These are phyloP conservation scores for Ophiostoma sp. DNA, from an alignment of 2,329 filamentous ascomycete species.

Conservation along the genomic window DNA sequence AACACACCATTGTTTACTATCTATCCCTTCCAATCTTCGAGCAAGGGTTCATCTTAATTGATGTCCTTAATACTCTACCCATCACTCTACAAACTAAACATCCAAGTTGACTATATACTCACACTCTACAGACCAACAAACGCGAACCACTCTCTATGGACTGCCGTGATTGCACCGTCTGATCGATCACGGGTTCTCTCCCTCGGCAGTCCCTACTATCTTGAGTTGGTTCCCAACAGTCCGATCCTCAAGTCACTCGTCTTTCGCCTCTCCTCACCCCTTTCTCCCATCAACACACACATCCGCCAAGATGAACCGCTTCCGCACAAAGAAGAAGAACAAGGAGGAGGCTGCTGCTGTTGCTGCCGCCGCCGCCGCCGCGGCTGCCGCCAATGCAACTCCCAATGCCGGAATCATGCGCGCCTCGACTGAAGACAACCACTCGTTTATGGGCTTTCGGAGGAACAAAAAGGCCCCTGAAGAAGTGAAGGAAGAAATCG, in stretches of 20 bases:
- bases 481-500: conserved; percentile 55
- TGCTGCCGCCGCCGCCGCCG: neutral
- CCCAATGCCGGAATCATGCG: conserved; percentile 28
- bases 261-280: neutral
- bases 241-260: neutral
- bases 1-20: neutral
- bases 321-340: conserved; percentile 66
- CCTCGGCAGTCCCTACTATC: conserved; percentile 1
- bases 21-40: neutral
- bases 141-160: neutral
- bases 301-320: conserved; percentile 62
- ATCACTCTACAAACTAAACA: neutral
- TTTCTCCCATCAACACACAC: neutral
- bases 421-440: conserved; percentile 51
- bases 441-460: conserved; percentile 46
- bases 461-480: conserved; percentile 51
- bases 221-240: neutral
- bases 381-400: conserved; percentile 23
- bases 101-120: neutral
- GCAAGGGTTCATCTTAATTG: neutral
- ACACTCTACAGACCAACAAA: neutral
- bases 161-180: conserved; percentile 12
- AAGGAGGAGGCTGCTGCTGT: conserved; percentile 46
- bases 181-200: conserved; percentile 10
- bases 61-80: neutral